Evolutionary conservation across 371 early-diverging fungal genomes (phyloP).

Genomic region (Dichotomocladium elegans): DNA sequence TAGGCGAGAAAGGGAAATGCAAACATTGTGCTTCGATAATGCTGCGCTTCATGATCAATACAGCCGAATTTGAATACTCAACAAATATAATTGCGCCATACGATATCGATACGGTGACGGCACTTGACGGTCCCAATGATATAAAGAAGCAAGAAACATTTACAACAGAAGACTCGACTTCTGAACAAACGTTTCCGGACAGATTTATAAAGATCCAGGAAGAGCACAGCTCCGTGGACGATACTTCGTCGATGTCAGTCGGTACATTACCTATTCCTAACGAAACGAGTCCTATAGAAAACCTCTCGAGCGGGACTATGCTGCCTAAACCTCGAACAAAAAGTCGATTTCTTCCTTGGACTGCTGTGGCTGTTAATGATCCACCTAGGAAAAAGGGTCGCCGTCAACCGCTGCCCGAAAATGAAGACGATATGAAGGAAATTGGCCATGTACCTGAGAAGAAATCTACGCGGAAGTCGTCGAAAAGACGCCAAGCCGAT

Average conservation of each 20-base stretch:
- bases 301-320: too few relatives aligned
- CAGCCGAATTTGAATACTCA: slow-evolving; percentile 4
- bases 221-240: background rate
- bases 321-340: too few relatives aligned
- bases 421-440: background rate
- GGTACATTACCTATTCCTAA: too few relatives aligned
- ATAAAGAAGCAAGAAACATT: too few relatives aligned
- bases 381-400: background rate
- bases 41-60: slow-evolving; percentile 9
- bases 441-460: background rate
- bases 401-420: background rate
- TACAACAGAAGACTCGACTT: background rate
- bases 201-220: background rate
- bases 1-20: slow-evolving; percentile 14
- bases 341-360: background rate
- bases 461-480: background rate
- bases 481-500: background rate
- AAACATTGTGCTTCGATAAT: slow-evolving; percentile 15
- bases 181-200: too few relatives aligned
- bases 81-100: background rate
- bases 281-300: too few relatives aligned
- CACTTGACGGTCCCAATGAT: too few relatives aligned
- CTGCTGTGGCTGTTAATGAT: background rate
- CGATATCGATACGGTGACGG: too few relatives aligned
- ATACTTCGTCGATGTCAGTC: background rate